Evolutionary conservation across 768 basidiomycete species (phyloP).

Genomic region (Tylopilus subfusipes): DNA sequence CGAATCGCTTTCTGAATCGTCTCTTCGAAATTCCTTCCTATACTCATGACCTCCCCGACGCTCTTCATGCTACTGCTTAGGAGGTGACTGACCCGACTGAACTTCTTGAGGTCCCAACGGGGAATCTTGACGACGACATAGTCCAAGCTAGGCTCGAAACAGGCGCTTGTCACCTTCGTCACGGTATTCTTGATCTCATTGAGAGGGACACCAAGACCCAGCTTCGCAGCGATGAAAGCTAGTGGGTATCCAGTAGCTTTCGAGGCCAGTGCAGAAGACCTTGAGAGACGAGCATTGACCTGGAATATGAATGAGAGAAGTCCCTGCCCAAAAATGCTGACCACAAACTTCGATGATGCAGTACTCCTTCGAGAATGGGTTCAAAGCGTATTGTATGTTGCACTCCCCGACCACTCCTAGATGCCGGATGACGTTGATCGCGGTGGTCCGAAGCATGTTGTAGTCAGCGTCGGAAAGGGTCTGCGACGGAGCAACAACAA

Average conservation of each 20-base stretch:
- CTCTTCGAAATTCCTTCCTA: slow-evolving; percentile 97
- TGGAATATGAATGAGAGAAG: slow-evolving; percentile 19
- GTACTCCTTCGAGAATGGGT: slow-evolving; percentile 92
- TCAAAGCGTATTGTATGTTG: slow-evolving; percentile 98
- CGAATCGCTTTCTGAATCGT: slow-evolving; percentile 98
- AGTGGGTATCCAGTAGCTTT: slow-evolving; percentile 98
- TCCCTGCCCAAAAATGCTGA: background rate
- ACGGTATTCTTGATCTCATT: slow-evolving; percentile 98
- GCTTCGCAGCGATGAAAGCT: slow-evolving; percentile 97
- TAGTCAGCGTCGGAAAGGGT: slow-evolving; percentile 99
- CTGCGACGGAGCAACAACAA: slow-evolving; percentile 96
- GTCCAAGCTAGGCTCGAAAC: slow-evolving; percentile 97
- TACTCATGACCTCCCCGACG: slow-evolving; percentile 99
- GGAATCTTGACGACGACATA: slow-evolving; percentile 99
- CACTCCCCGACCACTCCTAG: slow-evolving; percentile 97
- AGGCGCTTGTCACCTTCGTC: slow-evolving; percentile 93
- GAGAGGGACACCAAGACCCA: slow-evolving; percentile 94
- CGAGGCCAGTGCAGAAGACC: slow-evolving; percentile 95
- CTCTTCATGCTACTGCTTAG: slow-evolving; percentile 98
- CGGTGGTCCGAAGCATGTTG: slow-evolving; percentile 98
- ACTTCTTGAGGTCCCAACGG: slow-evolving; percentile 99
- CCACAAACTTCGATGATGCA: slow-evolving; percentile 89
- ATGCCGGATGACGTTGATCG: slow-evolving; percentile 98
- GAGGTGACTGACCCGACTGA: slow-evolving; percentile 85
- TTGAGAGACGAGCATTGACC: slow-evolving; percentile 96